Base-by-base conservation (phyloP, 2,329 filamentous ascomycete genomes). In the Alternaria triticimaculans region DNA sequence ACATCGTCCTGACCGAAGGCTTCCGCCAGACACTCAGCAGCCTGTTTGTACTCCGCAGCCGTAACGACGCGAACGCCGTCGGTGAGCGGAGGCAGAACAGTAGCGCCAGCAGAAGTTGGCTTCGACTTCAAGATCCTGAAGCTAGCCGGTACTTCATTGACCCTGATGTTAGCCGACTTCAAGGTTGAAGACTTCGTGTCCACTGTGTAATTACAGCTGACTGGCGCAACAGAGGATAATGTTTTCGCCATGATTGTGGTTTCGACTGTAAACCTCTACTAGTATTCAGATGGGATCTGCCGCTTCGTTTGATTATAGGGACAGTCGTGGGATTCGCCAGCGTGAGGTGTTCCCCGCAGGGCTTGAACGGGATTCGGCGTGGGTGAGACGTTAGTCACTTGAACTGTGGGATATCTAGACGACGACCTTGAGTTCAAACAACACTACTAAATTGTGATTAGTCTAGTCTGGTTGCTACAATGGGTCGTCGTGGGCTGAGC, bases 1-100 rank as follows among this genome's bases (percentile, higher is more conserved):
- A 93, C 86, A 62, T 92, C 87, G 78, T 96, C 92, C 64, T 89
- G 84, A 62, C 87, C 89, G 82, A 96, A 96, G 67, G 92, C 90
- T 77, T 93, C 88, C 50, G 92, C 90, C 70, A 96, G 87, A 73
- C 90, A 89, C 37, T 87, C 82, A 25, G 89, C 91, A 30, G 91
- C 92, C 76, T 89, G 87, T 76, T 89, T 89, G 82, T 88, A 91
- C 81, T 94, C 91, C 61, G 85, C 82, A 74, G 90, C 86, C 66
- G 83, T 83, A 68, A 94, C 83, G 63, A 86, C 79, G 66, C 92
- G 90, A 71, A 93, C 86, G 69, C 85, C 82, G 64, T 85, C 84
- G 55, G 72, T 68, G 9, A 70, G 61, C 21, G 67, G 68, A 62
- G 77, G 76, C 60, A 74, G 60, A 46, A 53, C 37, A 59, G 60